Evolutionary conservation across 1,284 basidiomycete species (phyloP), one percentile per base, ranked within the genome.

Genomic region (Xerocomus nothofagi): DNA sequence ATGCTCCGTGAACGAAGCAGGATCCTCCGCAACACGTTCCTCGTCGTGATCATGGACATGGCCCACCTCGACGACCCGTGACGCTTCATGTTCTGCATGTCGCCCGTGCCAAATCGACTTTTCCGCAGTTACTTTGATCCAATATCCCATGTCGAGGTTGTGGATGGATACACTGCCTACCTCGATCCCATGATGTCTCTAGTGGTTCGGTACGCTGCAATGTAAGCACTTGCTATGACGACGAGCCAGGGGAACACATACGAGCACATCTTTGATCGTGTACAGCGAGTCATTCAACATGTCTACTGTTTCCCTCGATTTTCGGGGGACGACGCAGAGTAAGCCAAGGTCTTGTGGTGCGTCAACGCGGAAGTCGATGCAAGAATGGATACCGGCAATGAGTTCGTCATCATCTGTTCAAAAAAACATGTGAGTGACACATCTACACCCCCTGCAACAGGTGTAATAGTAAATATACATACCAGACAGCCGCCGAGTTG

Each of bases 91-190:
- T n/a, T 18, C 15, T 20, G 2, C n/a, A 14, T 0, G 6, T 39
- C 17, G 36, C 14, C 36, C 15, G 9, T 11, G n/a, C 32, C 31
- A 20, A 14, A 47, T 9, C 18, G 4, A 34, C 20, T 3, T 32
- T 24, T 39, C 12, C 27, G 48, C 17, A 3, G 24, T 43, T 6
- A 50, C 31, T 26, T 21, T 38, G 43, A 62, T 32, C 50, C 59
- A 64, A 38, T 64, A 60, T 11, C 62, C 59, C 47, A 51, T 47
- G 30, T 64, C 54, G 34, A 64, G 27, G 11, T 58, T 45, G 6
- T 47, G 37, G 3, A 56, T 20, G 6, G 31, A 42, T 15, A 51
- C 21, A 4, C 12, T 21, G 4, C 3, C 9, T 6, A 50, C 14
- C n/a, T 60, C 45, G 6, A 62, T 32, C 11, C 40, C 39, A 11